Conservation (phyloP, 345 rosid species). For the Cardiospermum halicacabum region DNA sequence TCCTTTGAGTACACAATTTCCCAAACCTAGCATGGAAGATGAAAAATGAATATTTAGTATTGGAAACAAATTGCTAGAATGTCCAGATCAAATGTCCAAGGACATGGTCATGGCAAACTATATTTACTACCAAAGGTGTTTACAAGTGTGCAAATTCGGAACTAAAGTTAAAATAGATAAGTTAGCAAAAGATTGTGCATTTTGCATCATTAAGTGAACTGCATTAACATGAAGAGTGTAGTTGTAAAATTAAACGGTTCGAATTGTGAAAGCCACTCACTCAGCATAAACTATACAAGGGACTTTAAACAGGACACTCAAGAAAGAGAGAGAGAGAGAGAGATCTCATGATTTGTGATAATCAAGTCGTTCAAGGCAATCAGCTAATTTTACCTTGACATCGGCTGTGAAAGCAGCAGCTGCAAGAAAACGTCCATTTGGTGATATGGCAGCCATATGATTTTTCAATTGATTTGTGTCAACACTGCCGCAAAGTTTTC, state of each 20-base stretch:
- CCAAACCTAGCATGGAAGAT: slow-evolving; percentile 64
- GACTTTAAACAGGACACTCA: background rate
- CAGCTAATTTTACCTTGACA: slow-evolving; percentile 63
- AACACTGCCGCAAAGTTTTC: slow-evolving; percentile 70
- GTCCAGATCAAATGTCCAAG: background rate
- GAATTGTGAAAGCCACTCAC: background rate
- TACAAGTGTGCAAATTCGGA: too few relatives aligned
- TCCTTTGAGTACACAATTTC: slow-evolving; percentile 92
- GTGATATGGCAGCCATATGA: slow-evolving; percentile 82
- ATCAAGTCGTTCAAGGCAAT: background rate
- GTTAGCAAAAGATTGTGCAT: too few relatives aligned
- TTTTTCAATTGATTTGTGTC: slow-evolving; percentile 98
- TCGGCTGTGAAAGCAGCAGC: slow-evolving; percentile 99
- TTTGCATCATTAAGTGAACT: too few relatives aligned
- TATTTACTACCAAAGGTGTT: background rate
- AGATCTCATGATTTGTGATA: background rate
- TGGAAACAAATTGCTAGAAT: background rate
- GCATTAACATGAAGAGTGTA: too few relatives aligned
- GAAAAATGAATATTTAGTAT: slow-evolving; percentile 11
- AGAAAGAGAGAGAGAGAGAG: background rate
- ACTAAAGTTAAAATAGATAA: too few relatives aligned
- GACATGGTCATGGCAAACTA: background rate
- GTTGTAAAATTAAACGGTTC: too few relatives aligned
- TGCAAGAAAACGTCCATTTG: slow-evolving; percentile 96
- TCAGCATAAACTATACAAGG: background rate